Base-by-base conservation (phyloP, 768 basidiomycete genomes). In the Phallus indusiatus region DNA sequence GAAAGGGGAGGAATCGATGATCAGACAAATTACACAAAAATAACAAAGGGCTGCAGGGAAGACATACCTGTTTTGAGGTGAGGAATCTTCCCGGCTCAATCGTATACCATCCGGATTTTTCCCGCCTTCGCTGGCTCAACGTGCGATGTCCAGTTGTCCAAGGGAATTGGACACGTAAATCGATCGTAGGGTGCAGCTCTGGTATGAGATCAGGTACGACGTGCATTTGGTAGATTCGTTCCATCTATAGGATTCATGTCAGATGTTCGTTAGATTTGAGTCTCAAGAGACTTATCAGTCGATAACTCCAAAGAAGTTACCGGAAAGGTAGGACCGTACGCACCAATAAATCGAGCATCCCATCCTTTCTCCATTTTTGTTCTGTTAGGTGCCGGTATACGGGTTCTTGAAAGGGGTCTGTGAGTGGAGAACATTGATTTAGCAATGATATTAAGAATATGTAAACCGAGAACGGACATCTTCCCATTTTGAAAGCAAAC, bases 181-280 rank as follows among this genome's bases (percentile, higher is more conserved):
- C 90, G 37, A 91, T 66, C 17, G 82, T 80, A 0, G 92, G 91
- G 54, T 78, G 81, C 8, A 95, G 67, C 37, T 74, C 74, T 0
- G 89, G 82, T 17, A 97, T 69, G 11, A 94, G 73, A 67, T 99
- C 95, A 0, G 95, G 94, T 1, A 96, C 77, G 59, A 98, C 85
- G 53, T 85, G 74, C 91, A 96, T 92, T 73, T 94, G 90, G 64
- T 91, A 78, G 49, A 98, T 67, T 67, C 94, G 87, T 68, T 96
- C 90, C 92, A 96, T 96, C 88, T 94, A 67, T 11, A 37, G 47
- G 21, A 20, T 9, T 28, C 7, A 48, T 20, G 17, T 36, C 33
- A 48, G 33, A 22, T 16, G 51, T 20, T 37, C 28, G 33, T n/a
- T 37, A 50, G 10, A 7, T 33, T 33, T 18, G 46, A 9, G 35